A percentile compares a stretch with the other conserved stretches of the same genome.
phyloP scores from a whole-genome alignment of 2,329 filamentous ascomycete species.

The Colletotrichum acutatum region DNA sequence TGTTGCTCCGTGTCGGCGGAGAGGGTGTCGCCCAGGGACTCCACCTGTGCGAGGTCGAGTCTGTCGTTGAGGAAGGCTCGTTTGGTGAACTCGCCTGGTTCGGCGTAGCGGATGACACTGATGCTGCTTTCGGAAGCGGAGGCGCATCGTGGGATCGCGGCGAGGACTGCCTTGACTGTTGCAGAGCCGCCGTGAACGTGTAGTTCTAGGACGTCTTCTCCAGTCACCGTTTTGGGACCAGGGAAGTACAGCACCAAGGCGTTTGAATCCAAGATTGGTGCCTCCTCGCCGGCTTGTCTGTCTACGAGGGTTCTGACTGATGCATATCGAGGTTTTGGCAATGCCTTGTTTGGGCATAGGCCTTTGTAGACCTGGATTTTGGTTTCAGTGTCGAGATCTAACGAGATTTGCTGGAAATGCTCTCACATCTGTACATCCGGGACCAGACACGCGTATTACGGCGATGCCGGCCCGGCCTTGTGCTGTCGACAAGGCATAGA shows the following conservation, averaged over 20 bases:
- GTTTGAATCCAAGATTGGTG: constrained; percentile 78
- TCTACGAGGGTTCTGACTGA: constrained; percentile 79
- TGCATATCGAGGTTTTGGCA: constrained; percentile 67
- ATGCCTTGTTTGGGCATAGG: constrained; percentile 59
- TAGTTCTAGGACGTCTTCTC: constrained; percentile 91
- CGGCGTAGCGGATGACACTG: constrained; percentile 79
- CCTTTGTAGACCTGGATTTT: constrained; percentile 58
- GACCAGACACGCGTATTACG: constrained; percentile 87
- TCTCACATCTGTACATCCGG: constrained; percentile 74
- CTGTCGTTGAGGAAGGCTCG: constrained; percentile 90
- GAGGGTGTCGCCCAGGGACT: constrained; percentile 71
- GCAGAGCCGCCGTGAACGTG: constrained; percentile 95
- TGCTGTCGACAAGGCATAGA: constrained; percentile 92
- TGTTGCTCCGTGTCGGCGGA: constrained; percentile 90
- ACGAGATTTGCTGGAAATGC: too few relatives aligned
- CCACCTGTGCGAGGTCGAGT: constrained; percentile 86
- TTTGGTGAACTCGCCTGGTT: constrained; percentile 94
- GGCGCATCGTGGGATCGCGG: constrained; percentile 73
- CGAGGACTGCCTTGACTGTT: constrained; percentile 86
- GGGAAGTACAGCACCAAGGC: constrained; percentile 88
- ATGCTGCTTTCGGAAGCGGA: constrained; percentile 5
- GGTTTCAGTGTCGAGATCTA: background rate
- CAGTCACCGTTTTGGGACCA: constrained; percentile 83
- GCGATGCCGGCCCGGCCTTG: constrained; percentile 90
- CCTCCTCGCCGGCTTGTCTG: constrained; percentile 42